These are phyloP conservation scores for Pichia sp. DNA, from an alignment of 1,139 yeast genomes.

Conservation along the genomic window DNA sequence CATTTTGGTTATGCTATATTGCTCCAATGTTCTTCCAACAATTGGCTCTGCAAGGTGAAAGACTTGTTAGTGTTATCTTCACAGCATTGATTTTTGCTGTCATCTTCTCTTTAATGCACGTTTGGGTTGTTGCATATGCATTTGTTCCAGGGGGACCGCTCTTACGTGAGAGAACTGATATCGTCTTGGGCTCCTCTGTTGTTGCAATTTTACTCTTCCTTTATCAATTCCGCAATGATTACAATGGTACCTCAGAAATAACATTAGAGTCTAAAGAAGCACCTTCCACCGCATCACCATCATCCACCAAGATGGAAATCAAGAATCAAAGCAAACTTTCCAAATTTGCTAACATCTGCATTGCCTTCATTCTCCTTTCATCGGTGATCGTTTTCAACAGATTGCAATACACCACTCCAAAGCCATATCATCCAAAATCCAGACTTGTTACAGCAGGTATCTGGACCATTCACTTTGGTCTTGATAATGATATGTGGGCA, in stretches of 20 bases:
- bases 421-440: conserved; percentile 73
- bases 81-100: conserved; percentile 51
- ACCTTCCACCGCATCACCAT: conserved; percentile 5
- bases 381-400: conserved; percentile 47
- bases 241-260: not conserved
- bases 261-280: not conserved
- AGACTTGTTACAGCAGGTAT: conserved; percentile 86
- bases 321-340: conserved; percentile 3
- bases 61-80: conserved; percentile 27
- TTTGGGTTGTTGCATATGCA: conserved; percentile 97
- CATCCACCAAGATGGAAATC: not conserved
- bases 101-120: conserved; percentile 66
- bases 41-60: conserved; percentile 13
- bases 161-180: conserved; percentile 81
- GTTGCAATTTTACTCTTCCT: conserved; percentile 33
- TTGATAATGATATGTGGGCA: conserved; percentile 98
- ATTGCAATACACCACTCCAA: conserved; percentile 49
- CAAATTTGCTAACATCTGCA: conserved; percentile 21
- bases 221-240: conserved; percentile 15
- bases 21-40: conserved; percentile 52
- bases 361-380: conserved; percentile 22
- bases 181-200: conserved; percentile 53
- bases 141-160: conserved; percentile 93
- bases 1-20: conserved; percentile 55
- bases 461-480: conserved; percentile 97